phyloP scores from a whole-genome alignment of 768 basidiomycete species.

The Mycena haematopus region DNA sequence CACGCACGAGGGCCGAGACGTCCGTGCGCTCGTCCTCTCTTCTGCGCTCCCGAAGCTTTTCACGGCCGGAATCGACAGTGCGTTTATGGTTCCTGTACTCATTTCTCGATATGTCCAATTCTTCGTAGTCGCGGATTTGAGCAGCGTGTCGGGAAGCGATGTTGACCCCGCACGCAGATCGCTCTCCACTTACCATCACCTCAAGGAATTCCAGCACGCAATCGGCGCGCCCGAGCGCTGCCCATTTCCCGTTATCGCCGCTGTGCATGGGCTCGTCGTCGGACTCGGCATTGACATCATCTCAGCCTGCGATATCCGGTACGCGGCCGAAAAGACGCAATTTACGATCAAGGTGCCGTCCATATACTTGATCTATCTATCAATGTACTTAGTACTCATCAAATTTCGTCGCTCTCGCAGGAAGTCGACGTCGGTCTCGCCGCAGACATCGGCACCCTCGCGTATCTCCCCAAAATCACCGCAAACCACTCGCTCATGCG shows the following conservation, averaged over 20 bases:
- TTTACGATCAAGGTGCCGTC: slow-evolving; percentile 76
- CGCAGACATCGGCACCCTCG: slow-evolving; percentile 87
- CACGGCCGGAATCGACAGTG: slow-evolving; percentile 85
- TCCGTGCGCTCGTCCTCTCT: slow-evolving; percentile 76
- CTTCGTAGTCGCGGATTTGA: slow-evolving; percentile 14
- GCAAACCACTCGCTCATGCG: slow-evolving; percentile 75
- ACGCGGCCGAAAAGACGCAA: slow-evolving; percentile 62
- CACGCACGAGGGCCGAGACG: slow-evolving; percentile 52
- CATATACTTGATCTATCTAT: neutral
- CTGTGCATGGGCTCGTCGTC: slow-evolving; percentile 75
- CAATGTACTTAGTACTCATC: neutral
- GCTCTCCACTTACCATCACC: slow-evolving; percentile 50
- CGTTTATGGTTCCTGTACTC: slow-evolving; percentile 27
- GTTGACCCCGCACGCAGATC: slow-evolving; percentile 62
- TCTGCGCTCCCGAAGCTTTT: slow-evolving; percentile 76
- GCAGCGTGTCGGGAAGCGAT: slow-evolving; percentile 42
- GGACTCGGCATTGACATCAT: slow-evolving; percentile 85
- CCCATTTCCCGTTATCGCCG: slow-evolving; percentile 82
- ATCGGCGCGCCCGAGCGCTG: slow-evolving; percentile 73
- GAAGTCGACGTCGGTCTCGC: slow-evolving; percentile 89
- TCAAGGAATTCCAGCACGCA: slow-evolving; percentile 70
- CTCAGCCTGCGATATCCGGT: slow-evolving; percentile 78
- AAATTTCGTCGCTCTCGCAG: slow-evolving; percentile 39
- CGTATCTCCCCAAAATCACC: slow-evolving; percentile 77
- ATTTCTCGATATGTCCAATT: neutral